Conservation (phyloP, 2,329 filamentous ascomycete genomes). For the Nemania serpens region DNA sequence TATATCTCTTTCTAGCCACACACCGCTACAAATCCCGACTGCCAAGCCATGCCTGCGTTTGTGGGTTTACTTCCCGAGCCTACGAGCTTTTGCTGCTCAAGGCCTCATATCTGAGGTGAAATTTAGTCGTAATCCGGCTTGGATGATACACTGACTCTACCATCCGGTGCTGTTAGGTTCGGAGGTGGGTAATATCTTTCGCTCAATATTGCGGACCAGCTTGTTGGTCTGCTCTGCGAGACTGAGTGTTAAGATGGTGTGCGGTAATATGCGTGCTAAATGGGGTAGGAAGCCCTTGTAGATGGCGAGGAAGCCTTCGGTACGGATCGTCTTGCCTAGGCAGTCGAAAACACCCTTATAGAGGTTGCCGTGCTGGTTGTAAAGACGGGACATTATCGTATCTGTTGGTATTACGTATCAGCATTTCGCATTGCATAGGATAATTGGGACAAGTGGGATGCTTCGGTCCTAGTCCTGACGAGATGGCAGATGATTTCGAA, state of each 20-base stretch:
- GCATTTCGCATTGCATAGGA: background rate
- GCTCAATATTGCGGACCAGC: slow-evolving; percentile 79
- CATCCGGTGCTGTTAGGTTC: slow-evolving; percentile 37
- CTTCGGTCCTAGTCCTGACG: background rate
- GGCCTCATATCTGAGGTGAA: background rate
- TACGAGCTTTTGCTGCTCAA: background rate
- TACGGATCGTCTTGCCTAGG: slow-evolving; percentile 84
- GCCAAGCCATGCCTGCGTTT: background rate
- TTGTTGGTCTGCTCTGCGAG: slow-evolving; percentile 98
- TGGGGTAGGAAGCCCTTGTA: slow-evolving; percentile 99
- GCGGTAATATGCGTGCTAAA: slow-evolving; percentile 88
- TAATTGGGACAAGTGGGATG: too few relatives aligned
- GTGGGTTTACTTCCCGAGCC: background rate
- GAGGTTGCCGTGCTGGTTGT: slow-evolving; percentile 98
- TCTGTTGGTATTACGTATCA: slow-evolving; percentile 53
- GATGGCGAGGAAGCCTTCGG: slow-evolving; percentile 87
- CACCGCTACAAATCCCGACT: background rate
- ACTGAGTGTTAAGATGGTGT: slow-evolving; percentile 91
- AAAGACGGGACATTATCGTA: slow-evolving; percentile 97
- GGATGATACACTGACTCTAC: too few relatives aligned
- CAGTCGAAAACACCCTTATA: slow-evolving; percentile 94
- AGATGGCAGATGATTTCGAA: background rate
- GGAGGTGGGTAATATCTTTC: slow-evolving; percentile 53
- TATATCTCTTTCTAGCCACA: background rate
- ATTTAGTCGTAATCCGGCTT: too few relatives aligned